A percentile compares a stretch with the other conserved stretches of the same genome.
phyloP scores from a whole-genome alignment of 2,329 filamentous ascomycete species.

The Plenodomus lindquistii region DNA sequence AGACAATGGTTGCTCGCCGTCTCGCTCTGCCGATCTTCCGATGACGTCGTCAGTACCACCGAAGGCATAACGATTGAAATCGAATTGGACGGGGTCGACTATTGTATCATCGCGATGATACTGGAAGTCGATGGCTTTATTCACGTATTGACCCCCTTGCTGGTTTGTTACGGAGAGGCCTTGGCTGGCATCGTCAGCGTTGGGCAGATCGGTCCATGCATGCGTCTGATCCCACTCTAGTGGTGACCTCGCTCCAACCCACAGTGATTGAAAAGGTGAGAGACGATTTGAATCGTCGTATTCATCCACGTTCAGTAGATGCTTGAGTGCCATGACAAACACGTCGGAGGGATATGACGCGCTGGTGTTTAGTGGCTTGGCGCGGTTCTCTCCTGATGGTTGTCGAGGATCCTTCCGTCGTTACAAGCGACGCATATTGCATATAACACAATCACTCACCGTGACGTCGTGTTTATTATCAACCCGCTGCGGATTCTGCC shows the following conservation, averaged over 20 bases:
- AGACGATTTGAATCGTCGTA: neutral
- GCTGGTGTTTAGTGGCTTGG: conserved; percentile 13
- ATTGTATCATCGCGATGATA: neutral
- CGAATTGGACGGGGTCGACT: neutral
- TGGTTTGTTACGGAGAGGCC: conserved; percentile 12
- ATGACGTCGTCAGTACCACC: conserved; percentile 16
- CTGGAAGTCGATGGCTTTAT: conserved; percentile 12
- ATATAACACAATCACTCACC: too few relatives aligned
- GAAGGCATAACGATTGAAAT: conserved; percentile 3
- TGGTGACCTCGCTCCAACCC: conserved; percentile 7
- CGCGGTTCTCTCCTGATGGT: neutral
- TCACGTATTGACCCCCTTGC: conserved; percentile 16
- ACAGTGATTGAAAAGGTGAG: conserved; percentile 6
- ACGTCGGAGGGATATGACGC: too few relatives aligned
- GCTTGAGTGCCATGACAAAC: conserved; percentile 23
- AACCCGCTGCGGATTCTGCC: too few relatives aligned
- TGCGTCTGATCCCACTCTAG: conserved; percentile 13
- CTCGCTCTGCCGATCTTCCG: conserved; percentile 17
- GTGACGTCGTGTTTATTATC: too few relatives aligned
- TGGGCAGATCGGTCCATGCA: accelerated
- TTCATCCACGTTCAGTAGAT: conserved; percentile 26
- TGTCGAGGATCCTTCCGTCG: too few relatives aligned
- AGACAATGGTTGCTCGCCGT: conserved; percentile 1
- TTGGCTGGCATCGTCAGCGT: conserved; percentile 5
- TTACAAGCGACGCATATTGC: too few relatives aligned